phyloP scores from a whole-genome alignment of 1,139 yeast genomes.

The Geotrichum europaeum region DNA sequence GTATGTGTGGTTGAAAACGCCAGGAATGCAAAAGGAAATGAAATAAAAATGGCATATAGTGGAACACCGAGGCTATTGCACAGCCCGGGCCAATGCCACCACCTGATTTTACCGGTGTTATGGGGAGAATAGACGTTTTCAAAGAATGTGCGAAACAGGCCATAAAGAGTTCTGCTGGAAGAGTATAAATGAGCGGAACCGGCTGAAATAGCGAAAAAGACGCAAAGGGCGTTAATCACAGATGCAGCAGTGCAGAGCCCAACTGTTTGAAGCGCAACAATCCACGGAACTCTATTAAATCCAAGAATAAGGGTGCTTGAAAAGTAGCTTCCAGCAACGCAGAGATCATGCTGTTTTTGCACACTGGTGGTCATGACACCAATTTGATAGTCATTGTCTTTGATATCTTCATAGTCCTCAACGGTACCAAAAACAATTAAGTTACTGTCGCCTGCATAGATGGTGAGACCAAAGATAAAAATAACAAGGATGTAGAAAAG shows the following conservation, averaged over 20 bases:
- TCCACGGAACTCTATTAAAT: conserved; percentile 46
- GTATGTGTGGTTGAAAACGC: conserved; percentile 56
- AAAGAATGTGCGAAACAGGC: conserved; percentile 44
- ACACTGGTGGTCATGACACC: conserved; percentile 7
- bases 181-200: conserved; percentile 76
- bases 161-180: conserved; percentile 70
- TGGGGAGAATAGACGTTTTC: conserved; percentile 26
- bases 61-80: conserved; percentile 71
- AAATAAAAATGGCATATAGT: conserved; percentile 56
- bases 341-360: conserved; percentile 8
- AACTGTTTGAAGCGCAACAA: conserved; percentile 66
- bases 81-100: conserved; percentile 53
- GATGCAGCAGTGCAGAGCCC: conserved; percentile 59
- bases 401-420: not conserved
- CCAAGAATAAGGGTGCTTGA: conserved; percentile 16
- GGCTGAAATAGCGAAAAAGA: conserved; percentile 69
- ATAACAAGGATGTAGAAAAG: conserved; percentile 63
- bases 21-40: conserved; percentile 55
- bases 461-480: conserved; percentile 64
- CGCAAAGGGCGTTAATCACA: conserved; percentile 59
- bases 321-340: not conserved
- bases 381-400: not conserved
- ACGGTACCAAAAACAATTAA: conserved; percentile 11
- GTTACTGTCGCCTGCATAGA: conserved; percentile 72
- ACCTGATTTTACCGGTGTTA: conserved; percentile 46